These are phyloP conservation scores for Chernovozyma sophiae-reginae DNA, from an alignment of 1,139 yeast genomes.

Conservation along the genomic window DNA sequence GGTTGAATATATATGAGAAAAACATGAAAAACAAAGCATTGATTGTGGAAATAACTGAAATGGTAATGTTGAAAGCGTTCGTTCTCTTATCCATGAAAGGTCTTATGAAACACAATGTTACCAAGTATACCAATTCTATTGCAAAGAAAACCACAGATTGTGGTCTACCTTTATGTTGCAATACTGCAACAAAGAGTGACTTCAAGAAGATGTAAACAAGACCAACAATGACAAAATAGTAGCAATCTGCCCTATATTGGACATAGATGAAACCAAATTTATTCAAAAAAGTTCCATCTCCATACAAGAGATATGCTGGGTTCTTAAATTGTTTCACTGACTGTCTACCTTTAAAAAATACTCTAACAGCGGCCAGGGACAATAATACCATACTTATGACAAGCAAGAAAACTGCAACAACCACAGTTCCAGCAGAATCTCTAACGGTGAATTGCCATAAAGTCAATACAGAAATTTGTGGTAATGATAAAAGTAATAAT, in stretches of 20 bases:
- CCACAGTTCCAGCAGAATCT: constrained; percentile 81
- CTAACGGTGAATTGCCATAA: constrained; percentile 84
- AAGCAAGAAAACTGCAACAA: constrained; percentile 70
- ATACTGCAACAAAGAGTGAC: constrained; percentile 80
- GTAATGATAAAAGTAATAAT: constrained; percentile 74
- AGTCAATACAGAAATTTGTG: constrained; percentile 78
- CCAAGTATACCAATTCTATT: constrained; percentile 68
- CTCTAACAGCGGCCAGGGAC: constrained; percentile 70
- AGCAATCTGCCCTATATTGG: constrained; percentile 83
- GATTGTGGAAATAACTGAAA: constrained; percentile 71
- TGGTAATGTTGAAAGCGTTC: constrained; percentile 83
- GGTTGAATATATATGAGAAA: constrained; percentile 79
- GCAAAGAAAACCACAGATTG: constrained; percentile 76
- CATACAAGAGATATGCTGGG: constrained; percentile 88
- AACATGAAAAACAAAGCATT: constrained; percentile 85
- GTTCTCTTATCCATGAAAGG: constrained; percentile 96
- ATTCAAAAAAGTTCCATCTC: constrained; percentile 77
- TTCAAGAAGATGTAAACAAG: constrained; percentile 66
- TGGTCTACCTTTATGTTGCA: constrained; percentile 74
- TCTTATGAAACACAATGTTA: constrained; percentile 60
- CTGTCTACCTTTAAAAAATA: constrained; percentile 64
- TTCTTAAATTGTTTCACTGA: constrained; percentile 75
- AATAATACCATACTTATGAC: constrained; percentile 55
- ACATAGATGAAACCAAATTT: constrained; percentile 91
- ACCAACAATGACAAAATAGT: constrained; percentile 71